Evolutionary conservation across 495 filamentous ascomycete genomes (phyloP), one percentile per base, ranked within the genome.

Genomic region (Xylaria castorea): DNA sequence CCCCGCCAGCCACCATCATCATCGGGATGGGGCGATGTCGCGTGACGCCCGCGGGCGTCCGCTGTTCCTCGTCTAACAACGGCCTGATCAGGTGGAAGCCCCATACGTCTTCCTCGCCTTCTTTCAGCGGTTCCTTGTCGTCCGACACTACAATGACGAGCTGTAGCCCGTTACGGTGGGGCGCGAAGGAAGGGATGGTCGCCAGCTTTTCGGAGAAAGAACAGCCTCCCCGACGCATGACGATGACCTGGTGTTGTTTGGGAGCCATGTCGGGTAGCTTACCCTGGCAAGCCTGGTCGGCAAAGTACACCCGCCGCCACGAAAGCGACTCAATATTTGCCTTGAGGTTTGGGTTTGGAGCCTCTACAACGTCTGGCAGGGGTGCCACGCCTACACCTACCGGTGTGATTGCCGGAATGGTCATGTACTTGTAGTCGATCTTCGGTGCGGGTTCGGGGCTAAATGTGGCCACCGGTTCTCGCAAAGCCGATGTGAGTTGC

Each of bases 201-300:
- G 85, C 85, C 0, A 98, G 83, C 77, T 99, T 99, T 42, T 92
- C 84, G 8, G 87, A 88, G 81, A 98, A 98, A 50, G 85, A 92
- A 82, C 96, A 99, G 3, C 89, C 91, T 25, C 96, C 96, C 27
- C 96, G 91, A 42, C 89, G 91, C 71, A 98, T 87, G 34, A 98
- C 88, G 70, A 99, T 88, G 20, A 98, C 85, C 73, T 97, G 90
- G 80, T 97, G 86, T n/a, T 83, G 84, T 18, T 88, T 89, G 0
- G 88, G 85, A 3, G 91, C 84, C 1, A 86, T 81, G 18, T 88
- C 84, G 0, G 90, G 89, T 0, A 97, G 85, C 22, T 85, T 87
- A 20, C 83, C 81, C 51, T 88, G 75, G 81, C 95, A 97, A 67
- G 90, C 86, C 20, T 91, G 86, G 70, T 85, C 91, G 27, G 92